Base-by-base conservation (phyloP, 225 moss, liverwort and hornwort species). In the Thuidium tamariscinum region DNA sequence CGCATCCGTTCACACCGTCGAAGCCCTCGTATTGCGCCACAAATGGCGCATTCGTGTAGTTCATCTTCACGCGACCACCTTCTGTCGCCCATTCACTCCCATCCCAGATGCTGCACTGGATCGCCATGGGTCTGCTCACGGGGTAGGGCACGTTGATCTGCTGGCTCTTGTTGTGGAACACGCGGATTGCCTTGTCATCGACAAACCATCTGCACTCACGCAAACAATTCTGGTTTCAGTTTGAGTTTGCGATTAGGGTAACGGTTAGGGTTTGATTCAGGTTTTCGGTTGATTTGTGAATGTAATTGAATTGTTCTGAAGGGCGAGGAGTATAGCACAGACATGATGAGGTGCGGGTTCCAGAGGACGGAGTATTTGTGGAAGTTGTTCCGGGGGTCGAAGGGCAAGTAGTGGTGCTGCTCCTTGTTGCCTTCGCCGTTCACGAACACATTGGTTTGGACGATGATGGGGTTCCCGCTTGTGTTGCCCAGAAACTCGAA, bases 401-500 rank as follows among this genome's bases (percentile, higher is more conserved):
- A 93, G 26, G 89, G 54, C 44, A 92, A 75, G 39, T 74, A 62
- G 79, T 92, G 90, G 32, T 86, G 92, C 69, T 91, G 79, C 86
- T 93, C 92, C 57, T 87, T 69, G 85, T 73, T 68, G 30, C 88
- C 92, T 13, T 22, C 37, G 49, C 93, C 92, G 61, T 86, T 83
- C 66, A 90, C 19, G 54, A 34, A 73, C 42, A 91, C 32, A 64
- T 93, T 93, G 16, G 93, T 93, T 48, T 93, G 93, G 42, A 92
- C 21, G 23, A 63, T 75, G 90, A 89, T 62, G n/a, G 92, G 90
- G 12, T 91, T 49, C 27, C 93, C 92, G 78, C 67, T 90, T 7
- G 80, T 82, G 84, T 93, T 92, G 68, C 93, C 93, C 19, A 92
- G 88, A 80, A 93, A 93, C 87, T 92, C 93, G 83, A 93, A 92